Evolutionary conservation across 2,329 filamentous ascomycete species (phyloP).

Genomic region (Xylaria sp.): DNA sequence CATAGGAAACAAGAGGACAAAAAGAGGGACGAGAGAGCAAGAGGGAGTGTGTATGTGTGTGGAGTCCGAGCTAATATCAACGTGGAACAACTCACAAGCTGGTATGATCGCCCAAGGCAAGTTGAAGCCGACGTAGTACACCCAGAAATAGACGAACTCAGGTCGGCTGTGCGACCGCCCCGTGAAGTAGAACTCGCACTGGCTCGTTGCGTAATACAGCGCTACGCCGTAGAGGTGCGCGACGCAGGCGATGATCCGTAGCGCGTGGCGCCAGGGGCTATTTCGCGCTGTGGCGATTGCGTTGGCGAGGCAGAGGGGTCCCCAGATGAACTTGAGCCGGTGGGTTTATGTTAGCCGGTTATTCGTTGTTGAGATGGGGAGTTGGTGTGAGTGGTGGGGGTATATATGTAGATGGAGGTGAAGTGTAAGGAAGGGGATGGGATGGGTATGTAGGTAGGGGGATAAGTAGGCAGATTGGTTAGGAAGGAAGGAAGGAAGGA

Average conservation of each 20-base stretch:
- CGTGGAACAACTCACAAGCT: constrained; percentile 56
- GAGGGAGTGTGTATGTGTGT: too few species aligned
- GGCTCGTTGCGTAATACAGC: constrained; percentile 70
- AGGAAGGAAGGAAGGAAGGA: too few species aligned
- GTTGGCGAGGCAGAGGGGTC: constrained; percentile 66
- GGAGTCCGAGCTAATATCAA: background rate
- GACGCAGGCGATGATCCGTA: constrained; percentile 63
- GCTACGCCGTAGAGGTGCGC: constrained; percentile 71
- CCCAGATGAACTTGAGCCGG: constrained; percentile 62
- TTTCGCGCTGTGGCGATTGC: constrained; percentile 58
- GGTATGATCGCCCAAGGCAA: constrained; percentile 70
- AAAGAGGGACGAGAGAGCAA: background rate
- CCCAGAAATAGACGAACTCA: constrained; percentile 71
- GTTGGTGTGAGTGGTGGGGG: background rate
- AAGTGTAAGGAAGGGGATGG: too few species aligned
- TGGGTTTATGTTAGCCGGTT: background rate
- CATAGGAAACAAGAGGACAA: background rate
- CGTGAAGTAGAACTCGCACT: constrained; percentile 58
- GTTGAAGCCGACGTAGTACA: constrained; percentile 72
- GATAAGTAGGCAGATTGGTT: too few species aligned
- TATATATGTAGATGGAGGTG: background rate
- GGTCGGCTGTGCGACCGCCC: constrained; percentile 66
- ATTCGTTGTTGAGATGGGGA: background rate
- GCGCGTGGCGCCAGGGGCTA: constrained; percentile 60
- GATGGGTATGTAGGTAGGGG: background rate